Conservation (phyloP, 805 yeast genomes). For the Sugiyamaella floridensis region DNA sequence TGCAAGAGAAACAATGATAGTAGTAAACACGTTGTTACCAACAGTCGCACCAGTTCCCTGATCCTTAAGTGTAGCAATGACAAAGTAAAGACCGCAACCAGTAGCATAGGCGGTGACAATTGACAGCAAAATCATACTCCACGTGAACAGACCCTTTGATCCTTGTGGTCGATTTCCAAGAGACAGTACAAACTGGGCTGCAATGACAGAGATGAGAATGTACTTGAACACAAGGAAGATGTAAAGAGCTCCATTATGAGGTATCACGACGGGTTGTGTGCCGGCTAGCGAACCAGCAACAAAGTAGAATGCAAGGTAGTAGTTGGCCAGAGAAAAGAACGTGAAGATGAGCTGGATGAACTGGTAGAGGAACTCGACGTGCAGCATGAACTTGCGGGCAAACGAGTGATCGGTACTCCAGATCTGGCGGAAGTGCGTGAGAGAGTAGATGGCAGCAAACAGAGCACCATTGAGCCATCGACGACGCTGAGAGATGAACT, state of each 20-base stretch:
- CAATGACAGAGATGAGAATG: constrained; percentile 69
- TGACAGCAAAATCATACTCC: constrained; percentile 64
- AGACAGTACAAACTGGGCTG: constrained; percentile 85
- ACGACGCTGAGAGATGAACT: constrained; percentile 91
- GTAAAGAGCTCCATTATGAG: constrained; percentile 72
- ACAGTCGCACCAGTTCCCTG: constrained; percentile 28
- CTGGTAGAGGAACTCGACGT: constrained; percentile 85
- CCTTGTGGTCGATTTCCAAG: constrained; percentile 99
- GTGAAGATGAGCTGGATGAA: constrained; percentile 73
- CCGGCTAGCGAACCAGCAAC: constrained; percentile 77
- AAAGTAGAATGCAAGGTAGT: constrained; percentile 86
- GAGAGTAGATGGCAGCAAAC: constrained; percentile 90
- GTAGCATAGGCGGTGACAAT: constrained; percentile 77
- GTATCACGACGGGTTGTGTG: constrained; percentile 33
- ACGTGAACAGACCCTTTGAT: constrained; percentile 68
- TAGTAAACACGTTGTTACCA: constrained; percentile 41
- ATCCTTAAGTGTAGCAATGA: constrained; percentile 46
- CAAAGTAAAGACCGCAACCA: constrained; percentile 75
- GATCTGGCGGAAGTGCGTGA: constrained; percentile 74
- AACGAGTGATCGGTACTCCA: constrained; percentile 85
- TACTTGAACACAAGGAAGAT: constrained; percentile 82
- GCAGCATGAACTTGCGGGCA: constrained; percentile 72
- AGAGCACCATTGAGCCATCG: constrained; percentile 98
- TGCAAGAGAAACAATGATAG: constrained; percentile 73
- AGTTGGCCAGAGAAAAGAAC: constrained; percentile 88